phyloP scores from a whole-genome alignment of 306 rosid species.

The Boehmeria nivea region DNA sequence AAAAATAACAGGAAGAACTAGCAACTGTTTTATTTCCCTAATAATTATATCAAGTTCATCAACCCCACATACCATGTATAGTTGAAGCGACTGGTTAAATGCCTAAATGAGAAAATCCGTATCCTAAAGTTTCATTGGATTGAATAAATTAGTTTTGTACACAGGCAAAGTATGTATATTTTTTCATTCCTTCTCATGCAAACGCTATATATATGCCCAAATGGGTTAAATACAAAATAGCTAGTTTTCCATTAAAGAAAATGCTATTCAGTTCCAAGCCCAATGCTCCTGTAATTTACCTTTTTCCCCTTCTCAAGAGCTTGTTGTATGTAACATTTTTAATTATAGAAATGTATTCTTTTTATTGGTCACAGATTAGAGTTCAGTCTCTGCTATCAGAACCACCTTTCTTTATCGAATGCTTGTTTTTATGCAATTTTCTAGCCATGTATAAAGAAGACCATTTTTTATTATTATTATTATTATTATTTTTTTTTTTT shows the following conservation, averaged over 20 bases:
- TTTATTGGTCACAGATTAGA: conserved; percentile 23
- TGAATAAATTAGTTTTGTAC: conserved; percentile 51
- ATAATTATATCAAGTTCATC: conserved; percentile 6
- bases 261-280: no score
- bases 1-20: conserved; percentile 51
- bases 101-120: conserved; percentile 21
- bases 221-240: conserved; percentile 26
- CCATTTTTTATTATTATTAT: no score
- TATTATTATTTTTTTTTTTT: no score
- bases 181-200: conserved; percentile 4
- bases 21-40: conserved; percentile 16
- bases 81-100: conserved; percentile 29
- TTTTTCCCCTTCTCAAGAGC: conserved; percentile 25
- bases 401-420: not conserved
- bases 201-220: conserved; percentile 23
- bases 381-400: not conserved
- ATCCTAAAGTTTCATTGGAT: conserved; percentile 26
- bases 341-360: conserved; percentile 31
- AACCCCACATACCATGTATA: conserved; percentile 37
- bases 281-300: no score
- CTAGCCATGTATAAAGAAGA: not conserved
- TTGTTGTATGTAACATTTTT: conserved; percentile 13
- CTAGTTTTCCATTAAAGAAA: no score
- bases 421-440: not conserved
- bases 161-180: conserved; percentile 28